These are phyloP conservation scores for Yamadazyma friedrichii DNA, from an alignment of 1,139 yeast genomes.

Conservation along the genomic window DNA sequence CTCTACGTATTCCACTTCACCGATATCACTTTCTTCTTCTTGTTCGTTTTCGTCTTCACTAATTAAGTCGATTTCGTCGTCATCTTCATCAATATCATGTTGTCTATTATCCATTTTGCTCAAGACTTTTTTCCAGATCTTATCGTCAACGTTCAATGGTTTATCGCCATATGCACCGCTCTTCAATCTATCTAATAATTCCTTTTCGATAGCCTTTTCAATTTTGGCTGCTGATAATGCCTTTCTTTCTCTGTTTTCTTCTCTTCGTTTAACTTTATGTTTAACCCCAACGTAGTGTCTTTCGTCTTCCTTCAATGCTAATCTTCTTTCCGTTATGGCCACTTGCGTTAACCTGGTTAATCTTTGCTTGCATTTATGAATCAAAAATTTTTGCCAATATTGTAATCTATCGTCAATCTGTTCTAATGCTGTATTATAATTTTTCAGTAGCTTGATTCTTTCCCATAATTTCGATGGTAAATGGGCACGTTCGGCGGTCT, in stretches of 20 bases:
- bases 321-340: conserved; percentile 91
- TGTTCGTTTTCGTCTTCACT: conserved; percentile 59
- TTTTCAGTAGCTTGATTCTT: conserved; percentile 82
- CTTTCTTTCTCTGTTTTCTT: conserved; percentile 90
- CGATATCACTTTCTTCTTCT: conserved; percentile 74
- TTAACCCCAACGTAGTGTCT: conserved; percentile 90
- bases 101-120: conserved; percentile 64
- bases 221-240: conserved; percentile 96
- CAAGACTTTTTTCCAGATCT: conserved; percentile 91
- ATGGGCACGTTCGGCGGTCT: conserved; percentile 96
- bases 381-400: conserved; percentile 90
- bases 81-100: conserved; percentile 62
- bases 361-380: conserved; percentile 94
- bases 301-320: conserved; percentile 88
- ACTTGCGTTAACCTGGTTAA: conserved; percentile 93
- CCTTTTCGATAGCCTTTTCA: conserved; percentile 95
- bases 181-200: conserved; percentile 87
- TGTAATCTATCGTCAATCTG: conserved; percentile 85
- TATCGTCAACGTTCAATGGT: conserved; percentile 94
- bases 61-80: conserved; percentile 62
- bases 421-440: conserved; percentile 79
- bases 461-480: conserved; percentile 95
- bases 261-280: conserved; percentile 92
- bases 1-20: conserved; percentile 81
- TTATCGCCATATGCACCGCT: conserved; percentile 98